These are phyloP conservation scores for Ruellia speciosa DNA, from an alignment of 305 asterid species.

Conservation along the genomic window DNA sequence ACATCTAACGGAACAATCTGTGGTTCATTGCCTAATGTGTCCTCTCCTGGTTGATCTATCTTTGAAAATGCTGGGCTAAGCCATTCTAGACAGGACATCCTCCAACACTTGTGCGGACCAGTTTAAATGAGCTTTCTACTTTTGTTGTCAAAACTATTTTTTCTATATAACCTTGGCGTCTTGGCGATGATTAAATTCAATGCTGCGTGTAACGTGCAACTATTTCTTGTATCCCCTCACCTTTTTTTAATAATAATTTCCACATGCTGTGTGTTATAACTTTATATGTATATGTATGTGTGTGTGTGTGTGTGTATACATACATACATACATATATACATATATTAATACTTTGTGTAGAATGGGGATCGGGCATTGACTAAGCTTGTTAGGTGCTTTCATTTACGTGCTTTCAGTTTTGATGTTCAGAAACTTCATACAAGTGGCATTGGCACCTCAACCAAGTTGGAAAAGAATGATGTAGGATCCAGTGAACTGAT, in stretches of 20 bases:
- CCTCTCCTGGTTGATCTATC: neutral
- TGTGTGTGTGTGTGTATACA: too few species aligned
- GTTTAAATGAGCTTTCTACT: neutral
- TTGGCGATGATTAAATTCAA: slow-evolving; percentile 7
- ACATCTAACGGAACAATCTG: slow-evolving; percentile 12
- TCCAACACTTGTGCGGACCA: neutral
- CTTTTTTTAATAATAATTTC: neutral
- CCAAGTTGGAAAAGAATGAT: slow-evolving; percentile 33
- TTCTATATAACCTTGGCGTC: neutral
- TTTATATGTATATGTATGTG: neutral
- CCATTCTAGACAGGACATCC: neutral
- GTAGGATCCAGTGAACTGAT: slow-evolving; percentile 21
- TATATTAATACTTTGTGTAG: slow-evolving; percentile 8
- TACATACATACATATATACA: neutral
- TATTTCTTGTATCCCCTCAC: slow-evolving; percentile 2
- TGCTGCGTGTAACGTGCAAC: slow-evolving; percentile 4
- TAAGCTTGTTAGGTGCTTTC: slow-evolving; percentile 25
- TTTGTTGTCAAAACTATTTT: neutral
- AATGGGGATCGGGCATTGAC: slow-evolving; percentile 1
- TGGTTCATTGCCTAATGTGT: slow-evolving; percentile 14
- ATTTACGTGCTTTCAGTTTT: slow-evolving; percentile 25
- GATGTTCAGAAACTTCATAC: slow-evolving; percentile 43
- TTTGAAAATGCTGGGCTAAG: slow-evolving; percentile 16
- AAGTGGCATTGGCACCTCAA: slow-evolving; percentile 30
- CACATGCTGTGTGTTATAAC: neutral